These are phyloP conservation scores for Penicillium sp. DNA, from an alignment of 2,329 filamentous ascomycete species.

Conservation along the genomic window DNA sequence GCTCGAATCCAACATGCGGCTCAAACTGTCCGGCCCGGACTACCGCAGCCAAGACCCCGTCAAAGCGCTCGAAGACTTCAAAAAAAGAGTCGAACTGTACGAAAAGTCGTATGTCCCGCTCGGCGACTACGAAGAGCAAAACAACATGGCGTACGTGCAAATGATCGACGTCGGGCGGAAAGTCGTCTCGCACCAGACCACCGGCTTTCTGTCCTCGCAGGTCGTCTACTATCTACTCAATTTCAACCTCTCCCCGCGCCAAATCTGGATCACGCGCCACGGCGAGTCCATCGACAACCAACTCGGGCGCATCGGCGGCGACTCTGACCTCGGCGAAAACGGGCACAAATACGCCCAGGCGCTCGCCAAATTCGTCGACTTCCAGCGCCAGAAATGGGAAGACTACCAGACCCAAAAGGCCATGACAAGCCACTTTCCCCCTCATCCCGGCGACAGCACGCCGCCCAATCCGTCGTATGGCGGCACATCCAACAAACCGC, in stretches of 20 bases:
- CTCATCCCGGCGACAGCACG: constrained; percentile 82
- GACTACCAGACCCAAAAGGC: constrained; percentile 75
- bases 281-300: constrained; percentile 88
- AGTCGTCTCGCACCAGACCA: constrained; percentile 82
- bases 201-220: constrained; percentile 85
- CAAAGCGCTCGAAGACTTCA: constrained; percentile 84
- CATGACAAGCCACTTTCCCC: constrained; percentile 77
- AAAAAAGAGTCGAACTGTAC: constrained; percentile 84
- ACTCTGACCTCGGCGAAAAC: constrained; percentile 77
- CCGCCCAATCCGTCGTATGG: constrained; percentile 84
- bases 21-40: constrained; percentile 93
- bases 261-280: constrained; percentile 97
- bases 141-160: constrained; percentile 91
- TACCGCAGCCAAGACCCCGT: constrained; percentile 90
- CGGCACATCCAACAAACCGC: constrained; percentile 54
- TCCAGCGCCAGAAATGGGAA: constrained; percentile 77
- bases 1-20: constrained; percentile 91
- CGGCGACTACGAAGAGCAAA: constrained; percentile 82
- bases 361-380: constrained; percentile 77
- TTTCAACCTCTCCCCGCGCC: constrained; percentile 90
- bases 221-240: constrained; percentile 94
- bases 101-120: constrained; percentile 91
- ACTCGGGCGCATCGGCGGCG: constrained; percentile 82
- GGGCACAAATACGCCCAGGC: constrained; percentile 75
- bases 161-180: constrained; percentile 98